phyloP scores from a whole-genome alignment of 129 eudicot genomes.

The Tagetes patula region DNA sequence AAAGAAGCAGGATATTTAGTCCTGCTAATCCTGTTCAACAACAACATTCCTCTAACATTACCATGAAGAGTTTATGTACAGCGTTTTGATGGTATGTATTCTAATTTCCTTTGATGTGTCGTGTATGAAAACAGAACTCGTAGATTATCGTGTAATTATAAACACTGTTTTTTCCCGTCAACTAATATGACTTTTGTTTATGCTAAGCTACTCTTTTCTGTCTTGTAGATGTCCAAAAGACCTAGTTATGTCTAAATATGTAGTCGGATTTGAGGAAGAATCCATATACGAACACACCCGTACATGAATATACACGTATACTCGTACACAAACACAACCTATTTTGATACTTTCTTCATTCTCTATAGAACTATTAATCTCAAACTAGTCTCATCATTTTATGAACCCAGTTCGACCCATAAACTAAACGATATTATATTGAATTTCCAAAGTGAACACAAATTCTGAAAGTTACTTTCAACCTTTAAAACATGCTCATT shows the following conservation, averaged over 20 bases:
- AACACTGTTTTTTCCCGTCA: neutral
- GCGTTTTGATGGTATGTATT: constrained; percentile 36
- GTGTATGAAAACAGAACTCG: constrained; percentile 3
- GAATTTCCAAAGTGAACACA: no score
- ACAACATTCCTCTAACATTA: constrained; percentile 44
- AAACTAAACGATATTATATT: no score
- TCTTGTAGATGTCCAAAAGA: neutral
- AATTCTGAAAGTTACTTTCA: no score
- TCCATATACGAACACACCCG: no score
- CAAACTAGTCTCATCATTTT: no score
- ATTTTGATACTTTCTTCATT: no score
- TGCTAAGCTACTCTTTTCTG: no score
- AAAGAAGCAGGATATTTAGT: constrained; percentile 52
- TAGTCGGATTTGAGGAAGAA: neutral
- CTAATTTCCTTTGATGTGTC: neutral
- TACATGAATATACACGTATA: no score
- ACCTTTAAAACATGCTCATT: neutral
- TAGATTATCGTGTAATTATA: constrained; percentile 13
- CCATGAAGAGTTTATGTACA: constrained; percentile 42
- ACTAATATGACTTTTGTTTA: neutral
- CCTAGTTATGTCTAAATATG: neutral
- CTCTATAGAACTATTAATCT: no score
- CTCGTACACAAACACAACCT: no score
- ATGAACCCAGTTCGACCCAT: no score
- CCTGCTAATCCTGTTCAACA: constrained; percentile 36